Percentiles rank a stretch among this genome's conserved stretches.
These are phyloP conservation scores for Kwoniella newhampshirensis DNA, from an alignment of 768 basidiomycete genomes.

Conservation along the genomic window DNA sequence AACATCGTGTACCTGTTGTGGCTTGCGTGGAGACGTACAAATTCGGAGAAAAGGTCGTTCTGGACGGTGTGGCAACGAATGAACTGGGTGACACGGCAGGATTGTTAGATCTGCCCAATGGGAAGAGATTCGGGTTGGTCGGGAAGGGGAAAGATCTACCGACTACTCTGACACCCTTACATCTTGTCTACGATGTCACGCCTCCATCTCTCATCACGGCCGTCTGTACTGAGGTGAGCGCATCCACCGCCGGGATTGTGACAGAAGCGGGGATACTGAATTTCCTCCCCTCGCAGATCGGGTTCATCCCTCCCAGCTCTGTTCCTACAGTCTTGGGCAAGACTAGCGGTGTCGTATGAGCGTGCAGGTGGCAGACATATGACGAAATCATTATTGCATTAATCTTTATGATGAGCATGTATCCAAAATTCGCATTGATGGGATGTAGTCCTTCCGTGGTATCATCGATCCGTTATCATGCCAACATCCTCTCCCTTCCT, in stretches of 20 bases:
- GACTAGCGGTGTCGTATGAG: conserved; percentile 31
- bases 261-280: neutral
- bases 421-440: neutral
- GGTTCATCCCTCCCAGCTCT: conserved; percentile 87
- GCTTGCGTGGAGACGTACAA: conserved; percentile 99
- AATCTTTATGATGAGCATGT: too few relatives aligned
- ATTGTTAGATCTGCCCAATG: conserved; percentile 17
- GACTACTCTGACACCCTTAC: conserved; percentile 69
- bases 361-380: neutral
- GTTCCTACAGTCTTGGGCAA: conserved; percentile 58
- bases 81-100: conserved; percentile 68
- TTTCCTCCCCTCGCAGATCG: conserved; percentile 55
- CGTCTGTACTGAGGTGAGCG: conserved; percentile 80
- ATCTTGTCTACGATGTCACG: conserved; percentile 90
- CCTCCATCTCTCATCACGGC: conserved; percentile 89
- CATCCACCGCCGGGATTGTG: neutral
- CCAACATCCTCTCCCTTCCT: conserved; percentile 24
- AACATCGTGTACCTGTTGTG: conserved; percentile 83
- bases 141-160: conserved; percentile 25
- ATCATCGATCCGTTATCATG: conserved; percentile 12
- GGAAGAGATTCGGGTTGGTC: conserved; percentile 1
- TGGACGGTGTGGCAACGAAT: conserved; percentile 94
- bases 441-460: neutral
- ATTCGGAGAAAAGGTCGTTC: conserved; percentile 84
- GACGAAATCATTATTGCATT: conserved; percentile 8